phyloP scores from a whole-genome alignment of 768 basidiomycete genomes.

The Hygrophorus russula region DNA sequence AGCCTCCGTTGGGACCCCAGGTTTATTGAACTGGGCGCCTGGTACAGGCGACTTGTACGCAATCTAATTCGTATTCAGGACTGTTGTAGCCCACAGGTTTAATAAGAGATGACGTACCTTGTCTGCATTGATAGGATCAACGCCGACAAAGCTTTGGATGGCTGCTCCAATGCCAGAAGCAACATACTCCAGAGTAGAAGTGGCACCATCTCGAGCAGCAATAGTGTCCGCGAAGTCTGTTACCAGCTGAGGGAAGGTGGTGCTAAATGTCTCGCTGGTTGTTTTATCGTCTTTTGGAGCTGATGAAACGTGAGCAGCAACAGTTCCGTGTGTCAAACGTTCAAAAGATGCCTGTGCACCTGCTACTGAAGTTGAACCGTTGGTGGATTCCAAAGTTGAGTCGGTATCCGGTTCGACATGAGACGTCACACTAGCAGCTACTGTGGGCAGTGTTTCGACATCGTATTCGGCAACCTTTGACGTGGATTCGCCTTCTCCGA shows the following conservation, averaged over 20 bases:
- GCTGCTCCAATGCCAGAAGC: slow-evolving; percentile 28
- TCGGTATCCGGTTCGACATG: too few relatives aligned
- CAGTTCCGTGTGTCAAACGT: too few relatives aligned
- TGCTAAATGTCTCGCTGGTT: slow-evolving; percentile 1
- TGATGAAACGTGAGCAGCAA: slow-evolving; percentile 3
- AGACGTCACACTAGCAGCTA: too few relatives aligned
- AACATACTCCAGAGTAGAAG: slow-evolving; percentile 26
- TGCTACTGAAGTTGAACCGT: too few relatives aligned
- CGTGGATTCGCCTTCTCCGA: too few relatives aligned
- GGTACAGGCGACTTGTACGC: slow-evolving; percentile 11
- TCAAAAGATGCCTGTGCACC: too few relatives aligned
- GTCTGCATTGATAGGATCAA: slow-evolving; percentile 26
- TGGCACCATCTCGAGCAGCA: slow-evolving; percentile 25
- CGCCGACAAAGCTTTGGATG: slow-evolving; percentile 25
- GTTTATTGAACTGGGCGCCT: neutral
- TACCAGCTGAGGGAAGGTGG: slow-evolving; percentile 20
- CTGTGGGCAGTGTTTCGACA: too few relatives aligned
- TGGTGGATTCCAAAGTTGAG: too few relatives aligned
- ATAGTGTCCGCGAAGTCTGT: slow-evolving; percentile 26
- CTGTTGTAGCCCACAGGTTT: neutral
- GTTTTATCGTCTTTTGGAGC: neutral
- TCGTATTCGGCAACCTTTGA: too few relatives aligned
- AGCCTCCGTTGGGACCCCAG: too few relatives aligned
- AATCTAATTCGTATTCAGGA: slow-evolving; percentile 9
- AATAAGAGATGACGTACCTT: slow-evolving; percentile 15